Evolutionary conservation across 2,329 filamentous ascomycete genomes (phyloP).

Genomic region (Coniosporium tulheliwenetii): DNA sequence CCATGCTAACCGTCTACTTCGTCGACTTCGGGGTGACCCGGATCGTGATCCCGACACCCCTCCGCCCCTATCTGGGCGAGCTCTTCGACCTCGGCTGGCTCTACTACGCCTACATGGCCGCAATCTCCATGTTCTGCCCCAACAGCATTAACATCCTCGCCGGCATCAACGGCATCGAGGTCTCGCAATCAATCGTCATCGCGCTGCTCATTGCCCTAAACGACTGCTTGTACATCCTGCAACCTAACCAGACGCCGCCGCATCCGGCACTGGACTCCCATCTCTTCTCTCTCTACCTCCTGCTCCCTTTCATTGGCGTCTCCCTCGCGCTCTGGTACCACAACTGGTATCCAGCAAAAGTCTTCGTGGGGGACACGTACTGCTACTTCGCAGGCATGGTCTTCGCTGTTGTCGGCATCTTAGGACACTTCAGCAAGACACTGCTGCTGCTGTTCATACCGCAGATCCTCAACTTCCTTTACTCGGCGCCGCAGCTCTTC

Average conservation of each 20-base stretch:
- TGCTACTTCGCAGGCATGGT: slow-evolving; percentile 99
- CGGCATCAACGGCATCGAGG: slow-evolving; percentile 97
- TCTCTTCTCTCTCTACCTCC: slow-evolving; percentile 86
- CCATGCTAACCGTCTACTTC: slow-evolving; percentile 92
- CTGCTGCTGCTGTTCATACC: slow-evolving; percentile 79
- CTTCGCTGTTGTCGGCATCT: slow-evolving; percentile 89
- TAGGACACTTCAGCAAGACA: slow-evolving; percentile 97
- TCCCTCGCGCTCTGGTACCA: slow-evolving; percentile 73
- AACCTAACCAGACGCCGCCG: slow-evolving; percentile 42
- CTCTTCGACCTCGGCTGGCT: slow-evolving; percentile 58
- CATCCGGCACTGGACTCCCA: slow-evolving; percentile 94
- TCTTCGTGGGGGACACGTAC: slow-evolving; percentile 97
- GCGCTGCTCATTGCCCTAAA: slow-evolving; percentile 72
- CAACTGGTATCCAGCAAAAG: slow-evolving; percentile 90
- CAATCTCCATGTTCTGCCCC: slow-evolving; percentile 90
- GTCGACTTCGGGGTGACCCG: slow-evolving; percentile 96
- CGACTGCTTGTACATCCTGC: slow-evolving; percentile 68
- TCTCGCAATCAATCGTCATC: slow-evolving; percentile 84
- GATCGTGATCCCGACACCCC: slow-evolving; percentile 74
- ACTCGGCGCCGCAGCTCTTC: slow-evolving; percentile 85
- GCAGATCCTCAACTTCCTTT: slow-evolving; percentile 92
- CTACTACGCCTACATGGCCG: slow-evolving; percentile 96
- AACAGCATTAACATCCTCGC: slow-evolving; percentile 99
- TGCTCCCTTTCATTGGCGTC: slow-evolving; percentile 87
- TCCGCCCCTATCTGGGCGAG: slow-evolving; percentile 71